Conservation (phyloP, 805 yeast genomes). For the Nakazawaea populi region DNA sequence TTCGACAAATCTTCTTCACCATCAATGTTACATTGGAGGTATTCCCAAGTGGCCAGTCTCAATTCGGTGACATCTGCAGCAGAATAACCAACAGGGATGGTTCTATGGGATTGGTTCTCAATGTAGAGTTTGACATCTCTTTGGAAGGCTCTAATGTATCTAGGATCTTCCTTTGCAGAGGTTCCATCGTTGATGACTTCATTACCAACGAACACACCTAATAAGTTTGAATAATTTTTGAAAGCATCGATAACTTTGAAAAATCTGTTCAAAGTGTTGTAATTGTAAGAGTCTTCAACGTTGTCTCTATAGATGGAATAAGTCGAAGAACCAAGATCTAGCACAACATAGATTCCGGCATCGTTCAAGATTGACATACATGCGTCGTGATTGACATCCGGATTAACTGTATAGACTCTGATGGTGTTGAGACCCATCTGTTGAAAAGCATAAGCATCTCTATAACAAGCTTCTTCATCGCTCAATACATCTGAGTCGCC, state of each 20-base stretch:
- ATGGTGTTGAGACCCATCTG: conserved; percentile 81
- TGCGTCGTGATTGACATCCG: conserved; percentile 81
- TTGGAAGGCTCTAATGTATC: conserved; percentile 82
- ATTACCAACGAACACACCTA: conserved; percentile 89
- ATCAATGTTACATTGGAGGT: conserved; percentile 73
- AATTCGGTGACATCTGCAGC: conserved; percentile 79
- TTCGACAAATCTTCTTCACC: conserved; percentile 54
- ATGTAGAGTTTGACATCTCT: conserved; percentile 89
- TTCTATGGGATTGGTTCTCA: conserved; percentile 57
- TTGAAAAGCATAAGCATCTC: conserved; percentile 77
- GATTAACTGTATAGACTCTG: conserved; percentile 77
- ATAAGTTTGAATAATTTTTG: conserved; percentile 74
- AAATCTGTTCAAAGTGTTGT: conserved; percentile 66
- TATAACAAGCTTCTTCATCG: conserved; percentile 61
- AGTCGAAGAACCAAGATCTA: conserved; percentile 80
- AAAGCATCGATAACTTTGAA: conserved; percentile 82
- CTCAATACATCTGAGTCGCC: conserved; percentile 58
- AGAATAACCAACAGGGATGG: conserved; percentile 92
- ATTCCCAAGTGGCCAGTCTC: conserved; percentile 70
- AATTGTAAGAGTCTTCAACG: conserved; percentile 66
- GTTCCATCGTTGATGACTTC: conserved; percentile 80
- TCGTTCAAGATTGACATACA: conserved; percentile 87
- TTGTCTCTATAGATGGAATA: conserved; percentile 63
- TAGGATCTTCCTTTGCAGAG: conserved; percentile 61
- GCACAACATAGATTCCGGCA: conserved; percentile 84